Percentiles rank a stretch among this genome's conserved stretches.
Conservation (phyloP, 257 asterid species). For the Petrea volubilis region DNA sequence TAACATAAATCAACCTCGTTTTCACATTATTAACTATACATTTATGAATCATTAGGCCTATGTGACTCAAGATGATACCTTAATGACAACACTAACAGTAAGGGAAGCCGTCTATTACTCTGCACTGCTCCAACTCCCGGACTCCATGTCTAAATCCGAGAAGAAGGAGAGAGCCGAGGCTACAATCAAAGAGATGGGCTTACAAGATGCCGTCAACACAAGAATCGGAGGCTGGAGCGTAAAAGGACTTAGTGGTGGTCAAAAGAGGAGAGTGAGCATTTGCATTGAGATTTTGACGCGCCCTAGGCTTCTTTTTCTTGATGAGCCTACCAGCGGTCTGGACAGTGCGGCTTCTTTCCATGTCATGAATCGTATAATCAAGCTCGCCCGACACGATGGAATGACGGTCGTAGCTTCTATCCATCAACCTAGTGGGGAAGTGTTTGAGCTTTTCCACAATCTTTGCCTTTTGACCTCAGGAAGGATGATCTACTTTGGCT, state of each 20-base stretch:
- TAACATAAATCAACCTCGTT: neutral
- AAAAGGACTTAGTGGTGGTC: conserved; percentile 67
- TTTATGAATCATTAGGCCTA: conserved; percentile 41
- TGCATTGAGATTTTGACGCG: conserved; percentile 58
- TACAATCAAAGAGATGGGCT: conserved; percentile 55
- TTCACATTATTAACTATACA: no score
- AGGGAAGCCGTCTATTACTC: conserved; percentile 59
- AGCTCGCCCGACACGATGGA: conserved; percentile 35
- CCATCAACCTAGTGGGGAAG: conserved; percentile 62
- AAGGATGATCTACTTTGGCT: conserved; percentile 51
- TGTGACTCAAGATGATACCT: conserved; percentile 65
- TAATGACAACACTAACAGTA: conserved; percentile 60
- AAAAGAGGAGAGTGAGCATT: conserved; percentile 64
- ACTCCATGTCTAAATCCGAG: conserved; percentile 42
- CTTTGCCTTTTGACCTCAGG: conserved; percentile 62
- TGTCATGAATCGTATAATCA: conserved; percentile 47
- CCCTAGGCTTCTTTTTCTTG: conserved; percentile 54
- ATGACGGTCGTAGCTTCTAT: conserved; percentile 47
- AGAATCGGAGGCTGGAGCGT: conserved; percentile 70
- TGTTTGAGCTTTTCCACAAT: conserved; percentile 54
- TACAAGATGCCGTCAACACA: conserved; percentile 50
- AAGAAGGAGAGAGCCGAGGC: conserved; percentile 49
- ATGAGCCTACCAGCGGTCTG: conserved; percentile 64
- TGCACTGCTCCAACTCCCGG: conserved; percentile 57
- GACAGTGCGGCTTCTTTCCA: conserved; percentile 67